Evolutionary conservation across 176 grass and related monocot species (phyloP).

Genomic region (Cenchrus americanus): DNA sequence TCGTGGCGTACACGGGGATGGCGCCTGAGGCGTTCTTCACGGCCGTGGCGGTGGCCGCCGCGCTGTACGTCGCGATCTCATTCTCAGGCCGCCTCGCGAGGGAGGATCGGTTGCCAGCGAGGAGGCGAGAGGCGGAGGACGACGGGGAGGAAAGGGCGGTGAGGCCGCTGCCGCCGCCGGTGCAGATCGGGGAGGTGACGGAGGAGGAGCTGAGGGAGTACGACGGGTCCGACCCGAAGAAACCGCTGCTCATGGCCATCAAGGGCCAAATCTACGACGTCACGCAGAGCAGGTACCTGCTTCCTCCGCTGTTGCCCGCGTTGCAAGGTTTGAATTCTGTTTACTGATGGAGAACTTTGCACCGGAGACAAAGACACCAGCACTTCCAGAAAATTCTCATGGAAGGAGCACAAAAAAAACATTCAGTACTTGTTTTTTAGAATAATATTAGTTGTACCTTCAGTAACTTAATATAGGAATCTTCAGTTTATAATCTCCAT

Average conservation of each 20-base stretch:
- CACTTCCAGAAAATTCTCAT: neutral
- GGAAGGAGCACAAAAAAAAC: neutral
- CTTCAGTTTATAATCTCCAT: neutral
- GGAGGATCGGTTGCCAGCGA: neutral
- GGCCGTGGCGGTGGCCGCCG: slow-evolving; percentile 42
- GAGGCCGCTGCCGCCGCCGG: slow-evolving; percentile 48
- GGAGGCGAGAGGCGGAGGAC: neutral
- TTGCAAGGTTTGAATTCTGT: neutral
- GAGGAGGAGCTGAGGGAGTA: slow-evolving; percentile 59
- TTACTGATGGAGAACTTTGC: neutral
- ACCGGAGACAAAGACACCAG: neutral
- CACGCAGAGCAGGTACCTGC: slow-evolving; percentile 69
- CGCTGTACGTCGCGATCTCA: slow-evolving; percentile 45
- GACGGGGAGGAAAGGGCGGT: slow-evolving; percentile 16
- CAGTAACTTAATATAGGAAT: neutral
- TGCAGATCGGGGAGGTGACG: slow-evolving; percentile 65
- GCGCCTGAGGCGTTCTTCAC: slow-evolving; percentile 56
- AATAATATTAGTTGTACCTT: too few species aligned
- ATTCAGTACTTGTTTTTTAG: neutral
- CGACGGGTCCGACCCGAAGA: slow-evolving; percentile 66
- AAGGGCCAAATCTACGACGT: slow-evolving; percentile 86
- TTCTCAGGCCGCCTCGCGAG: slow-evolving; percentile 23
- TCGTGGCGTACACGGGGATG: slow-evolving; percentile 55
- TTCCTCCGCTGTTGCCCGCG: neutral
- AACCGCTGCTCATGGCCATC: slow-evolving; percentile 81